A percentile compares a stretch with the other conserved stretches of the same genome.
Evolutionary conservation across 2,329 filamentous ascomycete species (phyloP).

Genomic region (Monosporascus sp.): DNA sequence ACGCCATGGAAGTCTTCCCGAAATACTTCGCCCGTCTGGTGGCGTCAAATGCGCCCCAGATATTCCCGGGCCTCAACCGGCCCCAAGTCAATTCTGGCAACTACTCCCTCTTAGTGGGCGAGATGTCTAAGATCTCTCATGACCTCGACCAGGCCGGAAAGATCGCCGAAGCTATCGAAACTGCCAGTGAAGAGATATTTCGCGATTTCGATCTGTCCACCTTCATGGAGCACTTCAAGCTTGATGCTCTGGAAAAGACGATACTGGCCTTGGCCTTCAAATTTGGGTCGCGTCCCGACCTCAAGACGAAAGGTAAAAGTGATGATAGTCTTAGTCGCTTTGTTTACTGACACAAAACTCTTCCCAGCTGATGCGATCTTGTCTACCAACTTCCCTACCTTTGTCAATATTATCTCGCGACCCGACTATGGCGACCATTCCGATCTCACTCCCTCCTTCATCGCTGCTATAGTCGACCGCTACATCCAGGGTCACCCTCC

Average conservation of each 20-base stretch:
- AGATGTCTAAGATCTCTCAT: conserved; percentile 80
- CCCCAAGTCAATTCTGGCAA: conserved; percentile 71
- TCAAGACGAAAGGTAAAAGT: conserved; percentile 77
- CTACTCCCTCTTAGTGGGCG: conserved; percentile 74
- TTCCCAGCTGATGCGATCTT: conserved; percentile 79
- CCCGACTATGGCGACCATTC: conserved; percentile 59
- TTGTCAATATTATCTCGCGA: conserved; percentile 70
- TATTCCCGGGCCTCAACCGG: conserved; percentile 77
- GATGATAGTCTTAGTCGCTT: conserved; percentile 17
- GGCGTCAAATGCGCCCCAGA: conserved; percentile 82
- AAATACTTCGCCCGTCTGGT: conserved; percentile 94
- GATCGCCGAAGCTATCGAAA: conserved; percentile 91
- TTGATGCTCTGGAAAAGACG: conserved; percentile 83
- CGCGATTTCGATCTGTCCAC: conserved; percentile 93
- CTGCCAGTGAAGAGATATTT: conserved; percentile 86
- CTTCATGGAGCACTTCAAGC: conserved; percentile 93
- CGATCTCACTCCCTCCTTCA: conserved; percentile 62
- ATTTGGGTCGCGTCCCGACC: conserved; percentile 69
- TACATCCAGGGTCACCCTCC: conserved; percentile 83
- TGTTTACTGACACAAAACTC: conserved; percentile 11
- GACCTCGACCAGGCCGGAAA: conserved; percentile 80
- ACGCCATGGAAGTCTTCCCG: conserved; percentile 98
- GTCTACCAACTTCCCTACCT: conserved; percentile 70
- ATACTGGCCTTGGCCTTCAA: conserved; percentile 87
- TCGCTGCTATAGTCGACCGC: conserved; percentile 78